phyloP scores from a whole-genome alignment of 306 rosid species.

The Trifolium subterraneum region DNA sequence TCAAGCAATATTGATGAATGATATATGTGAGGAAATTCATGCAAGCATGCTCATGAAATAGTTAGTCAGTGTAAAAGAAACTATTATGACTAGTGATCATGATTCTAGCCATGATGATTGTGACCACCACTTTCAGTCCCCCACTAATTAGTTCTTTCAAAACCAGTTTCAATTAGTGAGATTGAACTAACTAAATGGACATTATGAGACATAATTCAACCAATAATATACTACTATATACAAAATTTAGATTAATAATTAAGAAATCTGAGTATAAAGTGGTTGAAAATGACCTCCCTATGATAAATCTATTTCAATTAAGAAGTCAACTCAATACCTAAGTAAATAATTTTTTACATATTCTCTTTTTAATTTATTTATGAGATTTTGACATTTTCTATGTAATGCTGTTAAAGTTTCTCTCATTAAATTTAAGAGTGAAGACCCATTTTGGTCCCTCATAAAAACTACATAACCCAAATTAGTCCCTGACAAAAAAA shows the following conservation, averaged over 20 bases:
- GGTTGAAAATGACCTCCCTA: slow-evolving; percentile 48
- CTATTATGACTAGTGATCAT: slow-evolving; percentile 49
- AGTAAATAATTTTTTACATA: neutral
- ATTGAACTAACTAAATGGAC: slow-evolving; percentile 36
- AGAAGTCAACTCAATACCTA: slow-evolving; percentile 41
- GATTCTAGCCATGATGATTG: slow-evolving; percentile 50
- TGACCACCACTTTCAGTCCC: slow-evolving; percentile 43
- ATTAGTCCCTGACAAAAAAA: no score
- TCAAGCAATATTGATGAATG: neutral
- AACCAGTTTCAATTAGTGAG: slow-evolving; percentile 43
- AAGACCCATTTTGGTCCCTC: no score
- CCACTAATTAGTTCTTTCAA: slow-evolving; percentile 40
- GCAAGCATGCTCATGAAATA: slow-evolving; percentile 49
- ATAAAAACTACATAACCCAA: no score
- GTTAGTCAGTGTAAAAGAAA: slow-evolving; percentile 40
- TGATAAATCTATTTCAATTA: slow-evolving; percentile 5
- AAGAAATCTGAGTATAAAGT: slow-evolving; percentile 28
- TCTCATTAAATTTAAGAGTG: no score
- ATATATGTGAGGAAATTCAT: slow-evolving; percentile 37
- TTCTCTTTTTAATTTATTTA: no score
- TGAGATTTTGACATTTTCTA: no score
- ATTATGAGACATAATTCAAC: slow-evolving; percentile 19
- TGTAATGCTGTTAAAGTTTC: no score
- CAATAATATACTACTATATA: slow-evolving; percentile 8
- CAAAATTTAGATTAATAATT: slow-evolving; percentile 21